Percentiles rank a stretch among this genome's conserved stretches.
Conservation (phyloP, 2,329 filamentous ascomycete species). For the Cladosporium phlei region DNA sequence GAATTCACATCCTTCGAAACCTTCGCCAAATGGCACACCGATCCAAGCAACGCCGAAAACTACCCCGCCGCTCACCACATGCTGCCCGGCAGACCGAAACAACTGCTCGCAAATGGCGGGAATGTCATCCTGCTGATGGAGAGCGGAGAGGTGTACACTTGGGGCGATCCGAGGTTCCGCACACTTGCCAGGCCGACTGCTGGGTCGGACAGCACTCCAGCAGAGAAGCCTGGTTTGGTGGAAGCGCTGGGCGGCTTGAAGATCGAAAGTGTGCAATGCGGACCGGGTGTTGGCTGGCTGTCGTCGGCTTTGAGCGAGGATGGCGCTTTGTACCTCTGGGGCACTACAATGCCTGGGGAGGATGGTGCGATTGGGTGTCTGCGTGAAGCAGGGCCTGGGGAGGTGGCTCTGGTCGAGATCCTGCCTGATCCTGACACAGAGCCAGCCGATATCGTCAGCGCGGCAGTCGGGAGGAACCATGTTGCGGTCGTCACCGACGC, state of each 20-base stretch:
- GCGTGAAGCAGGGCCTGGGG: conserved; percentile 18
- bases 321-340: conserved; percentile 60
- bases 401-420: conserved; percentile 29
- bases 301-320: conserved; percentile 55
- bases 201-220: conserved; percentile 36
- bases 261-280: conserved; percentile 49
- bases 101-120: conserved; percentile 34
- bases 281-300: conserved; percentile 46
- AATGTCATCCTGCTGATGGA: conserved; percentile 36
- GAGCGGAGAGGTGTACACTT: conserved; percentile 37
- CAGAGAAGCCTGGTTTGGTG: conserved; percentile 44
- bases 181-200: conserved; percentile 52
- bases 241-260: conserved; percentile 49
- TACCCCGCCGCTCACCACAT: conserved; percentile 24
- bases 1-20: conserved; percentile 26
- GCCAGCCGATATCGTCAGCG: conserved; percentile 47
- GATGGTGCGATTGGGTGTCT: conserved; percentile 21
- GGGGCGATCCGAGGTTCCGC: conserved; percentile 57
- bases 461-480: conserved; percentile 56
- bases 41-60: conserved; percentile 21
- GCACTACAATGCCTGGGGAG: conserved; percentile 30
- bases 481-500: conserved; percentile 51
- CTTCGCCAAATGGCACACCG: conserved; percentile 26
- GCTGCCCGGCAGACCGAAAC: conserved; percentile 26
- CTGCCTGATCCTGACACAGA: conserved; percentile 39